Conservation (phyloP, 495 filamentous ascomycete genomes). For the Jackrogersella multiformis region DNA sequence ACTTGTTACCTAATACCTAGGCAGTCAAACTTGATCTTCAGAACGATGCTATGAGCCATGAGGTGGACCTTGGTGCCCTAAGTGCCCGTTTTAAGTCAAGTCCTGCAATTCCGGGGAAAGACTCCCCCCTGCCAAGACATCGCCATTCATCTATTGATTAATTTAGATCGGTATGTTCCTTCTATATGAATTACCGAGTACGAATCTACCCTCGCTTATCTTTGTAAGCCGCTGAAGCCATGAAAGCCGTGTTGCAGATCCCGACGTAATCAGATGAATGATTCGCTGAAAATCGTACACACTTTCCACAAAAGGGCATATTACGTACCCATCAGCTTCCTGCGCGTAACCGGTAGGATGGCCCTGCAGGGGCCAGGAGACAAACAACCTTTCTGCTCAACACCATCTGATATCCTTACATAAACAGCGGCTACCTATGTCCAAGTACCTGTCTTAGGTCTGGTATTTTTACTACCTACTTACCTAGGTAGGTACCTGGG, state of each 20-base stretch:
- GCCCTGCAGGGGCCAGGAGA: slow-evolving; percentile 26
- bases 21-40: neutral
- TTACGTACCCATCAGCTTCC: slow-evolving; percentile 11
- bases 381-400: slow-evolving; percentile 4
- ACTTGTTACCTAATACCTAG: neutral
- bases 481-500: neutral
- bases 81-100: slow-evolving; percentile 13
- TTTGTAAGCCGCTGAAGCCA: slow-evolving; percentile 1
- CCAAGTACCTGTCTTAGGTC: neutral
- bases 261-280: slow-evolving; percentile 8
- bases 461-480: neutral
- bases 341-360: slow-evolving; percentile 17
- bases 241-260: slow-evolving; percentile 34
- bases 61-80: slow-evolving; percentile 11
- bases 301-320: slow-evolving; percentile 16
- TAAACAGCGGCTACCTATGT: neutral
- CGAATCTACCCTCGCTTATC: slow-evolving; percentile 9
- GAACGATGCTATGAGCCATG: too few species aligned
- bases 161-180: slow-evolving; percentile 22
- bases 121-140: slow-evolving; percentile 36
- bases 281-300: slow-evolving; percentile 20
- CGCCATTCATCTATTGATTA: slow-evolving; percentile 4
- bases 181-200: slow-evolving; percentile 21
- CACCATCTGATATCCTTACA: neutral
- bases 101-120: neutral